phyloP scores from a whole-genome alignment of 176 grass and related monocot genomes.

The Eragrostis curvula region DNA sequence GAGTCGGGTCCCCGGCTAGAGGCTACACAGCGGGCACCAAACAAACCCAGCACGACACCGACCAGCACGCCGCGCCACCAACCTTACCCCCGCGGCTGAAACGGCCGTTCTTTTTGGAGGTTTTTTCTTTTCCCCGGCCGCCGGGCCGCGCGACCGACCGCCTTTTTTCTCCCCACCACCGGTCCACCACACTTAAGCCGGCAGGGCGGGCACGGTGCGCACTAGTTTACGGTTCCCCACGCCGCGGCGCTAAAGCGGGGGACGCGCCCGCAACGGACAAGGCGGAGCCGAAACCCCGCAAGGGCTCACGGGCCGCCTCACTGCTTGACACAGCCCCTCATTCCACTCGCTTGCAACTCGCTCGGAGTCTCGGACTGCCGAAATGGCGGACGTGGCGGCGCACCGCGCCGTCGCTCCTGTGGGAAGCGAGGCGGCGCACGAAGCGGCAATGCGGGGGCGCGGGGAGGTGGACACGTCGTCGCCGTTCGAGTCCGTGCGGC shows the following conservation, averaged over 20 bases:
- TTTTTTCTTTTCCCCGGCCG: neutral
- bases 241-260: constrained; percentile 2
- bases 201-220: neutral
- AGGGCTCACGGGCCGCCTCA: constrained; percentile 33
- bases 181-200: neutral
- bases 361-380: neutral
- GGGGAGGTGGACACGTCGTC: constrained; percentile 91
- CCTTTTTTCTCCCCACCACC: neutral
- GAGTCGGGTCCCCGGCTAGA: neutral
- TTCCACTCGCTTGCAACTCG: neutral
- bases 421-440: constrained; percentile 2
- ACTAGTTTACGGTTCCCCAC: constrained; percentile 17
- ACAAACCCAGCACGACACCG: neutral
- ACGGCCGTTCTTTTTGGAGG: neutral
- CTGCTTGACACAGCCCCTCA: neutral
- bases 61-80: neutral
- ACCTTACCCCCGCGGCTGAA: neutral
- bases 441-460: constrained; percentile 45
- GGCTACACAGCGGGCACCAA: neutral
- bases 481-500: constrained; percentile 80
- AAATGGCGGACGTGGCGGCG: constrained; percentile 34
- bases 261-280: constrained; percentile 35
- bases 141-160: neutral
- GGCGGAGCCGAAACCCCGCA: neutral
- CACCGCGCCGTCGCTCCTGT: constrained; percentile 1